phyloP scores from a whole-genome alignment of 257 asterid species.

The Petrea volubilis region DNA sequence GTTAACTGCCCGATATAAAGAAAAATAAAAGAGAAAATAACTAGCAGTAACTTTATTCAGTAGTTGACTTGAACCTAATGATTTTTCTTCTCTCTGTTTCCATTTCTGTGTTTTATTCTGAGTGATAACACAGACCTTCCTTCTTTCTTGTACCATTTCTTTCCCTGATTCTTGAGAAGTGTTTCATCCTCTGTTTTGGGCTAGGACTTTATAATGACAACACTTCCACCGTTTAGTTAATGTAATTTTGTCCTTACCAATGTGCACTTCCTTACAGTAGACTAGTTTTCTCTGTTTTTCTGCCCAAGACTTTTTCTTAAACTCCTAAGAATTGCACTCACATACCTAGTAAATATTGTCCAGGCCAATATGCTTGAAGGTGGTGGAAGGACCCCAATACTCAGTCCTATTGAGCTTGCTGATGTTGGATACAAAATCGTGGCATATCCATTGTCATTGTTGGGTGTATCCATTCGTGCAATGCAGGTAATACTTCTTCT shows the following conservation, averaged over 20 bases:
- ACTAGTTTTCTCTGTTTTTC: conserved; percentile 11
- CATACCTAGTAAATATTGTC: conserved; percentile 24
- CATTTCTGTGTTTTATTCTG: background rate
- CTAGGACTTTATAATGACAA: too few relatives aligned
- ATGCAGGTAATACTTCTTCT: conserved; percentile 75
- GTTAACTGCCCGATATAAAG: too few relatives aligned
- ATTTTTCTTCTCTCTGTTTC: background rate
- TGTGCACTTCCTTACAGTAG: conserved; percentile 13
- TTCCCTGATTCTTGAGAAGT: too few relatives aligned
- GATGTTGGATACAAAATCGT: conserved; percentile 90
- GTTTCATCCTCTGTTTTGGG: too few relatives aligned
- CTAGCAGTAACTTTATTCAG: too few relatives aligned
- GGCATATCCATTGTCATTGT: conserved; percentile 84
- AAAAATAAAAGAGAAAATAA: too few relatives aligned
- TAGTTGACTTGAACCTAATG: background rate
- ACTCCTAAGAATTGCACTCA: conserved; percentile 14
- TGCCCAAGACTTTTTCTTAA: background rate
- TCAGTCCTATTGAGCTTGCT: conserved; percentile 78
- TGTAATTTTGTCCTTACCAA: background rate
- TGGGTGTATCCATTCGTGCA: conserved; percentile 88
- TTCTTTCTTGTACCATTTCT: background rate
- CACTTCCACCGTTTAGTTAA: too few relatives aligned
- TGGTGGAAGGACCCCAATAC: conserved; percentile 92
- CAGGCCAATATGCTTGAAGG: conserved; percentile 99
- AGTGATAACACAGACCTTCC: background rate